Base-by-base conservation (phyloP, 345 rosid genomes). In the Hibiscus tridactylites region DNA sequence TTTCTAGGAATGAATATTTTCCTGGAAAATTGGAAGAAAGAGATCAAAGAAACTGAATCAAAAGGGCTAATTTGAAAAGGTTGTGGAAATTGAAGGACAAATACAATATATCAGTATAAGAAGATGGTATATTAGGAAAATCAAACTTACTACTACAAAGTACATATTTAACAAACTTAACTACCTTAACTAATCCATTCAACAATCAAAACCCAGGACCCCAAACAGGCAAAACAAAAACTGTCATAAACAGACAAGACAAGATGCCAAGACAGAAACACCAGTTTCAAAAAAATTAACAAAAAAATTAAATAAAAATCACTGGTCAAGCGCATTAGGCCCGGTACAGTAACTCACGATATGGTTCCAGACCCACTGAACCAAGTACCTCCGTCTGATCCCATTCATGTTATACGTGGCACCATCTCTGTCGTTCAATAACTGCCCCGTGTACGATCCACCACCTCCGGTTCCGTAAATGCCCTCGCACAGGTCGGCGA, bases 391-490 rank as follows among this genome's bases (percentile, higher is more conserved):
- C 83, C 98, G 87, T 78, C 95, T 57, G 80, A 90, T 83, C 68
- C 98, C 98, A 29, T 91, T 81, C 82, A 91, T 87, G 59, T 94
- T 94, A 69, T 85, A 94, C 83, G 98, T 94, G 84, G 91, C 94
- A 7, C 91, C 93, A 75, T 67, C 85, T 1, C 63, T 61, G 0
- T 83, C 98, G 83, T 81, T 82, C 81, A 87, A 46, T 74, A 91
- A 52, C 80, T 94, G 97, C 28, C 98, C 98, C 0, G 89, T 91
- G 81, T 94, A 94, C 9, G 98, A 94, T 29, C 98, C 98, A 9
- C 98, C 98, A 2, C 98, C 98, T 9, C 98, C 98, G 0, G 98
- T 90, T 29, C 98, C 98, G 39, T 94, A 94, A 15, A 94, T 91
- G 0, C 98, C 98, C 93, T 93, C 97, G 19, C 98, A 93, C 57